Conservation (phyloP, 2,329 filamentous ascomycete species). For the Hymenoscyphus albidus region DNA sequence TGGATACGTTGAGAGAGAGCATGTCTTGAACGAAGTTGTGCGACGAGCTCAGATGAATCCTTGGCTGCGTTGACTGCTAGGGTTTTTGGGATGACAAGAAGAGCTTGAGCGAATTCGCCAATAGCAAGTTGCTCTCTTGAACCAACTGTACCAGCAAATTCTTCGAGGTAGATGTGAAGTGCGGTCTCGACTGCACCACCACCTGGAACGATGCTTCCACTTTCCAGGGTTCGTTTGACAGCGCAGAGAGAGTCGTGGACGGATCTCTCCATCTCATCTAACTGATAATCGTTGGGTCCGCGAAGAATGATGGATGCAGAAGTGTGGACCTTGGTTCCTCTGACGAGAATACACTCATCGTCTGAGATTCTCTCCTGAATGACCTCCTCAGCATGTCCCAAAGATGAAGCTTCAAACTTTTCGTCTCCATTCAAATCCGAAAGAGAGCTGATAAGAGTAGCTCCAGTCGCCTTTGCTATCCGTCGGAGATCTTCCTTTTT, state of each 20-base stretch:
- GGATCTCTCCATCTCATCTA: slow-evolving; percentile 99
- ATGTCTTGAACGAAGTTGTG: slow-evolving; percentile 90
- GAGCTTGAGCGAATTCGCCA: slow-evolving; percentile 91
- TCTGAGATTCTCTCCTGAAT: slow-evolving; percentile 98
- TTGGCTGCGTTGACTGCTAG: slow-evolving; percentile 96
- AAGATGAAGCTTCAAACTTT: slow-evolving; percentile 84
- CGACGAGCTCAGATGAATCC: slow-evolving; percentile 90
- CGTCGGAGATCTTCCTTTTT: slow-evolving; percentile 98
- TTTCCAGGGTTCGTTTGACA: slow-evolving; percentile 95
- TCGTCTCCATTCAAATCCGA: slow-evolving; percentile 98
- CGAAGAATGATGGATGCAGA: slow-evolving; percentile 95
- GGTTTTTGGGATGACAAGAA: slow-evolving; percentile 93
- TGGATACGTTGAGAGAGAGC: slow-evolving; percentile 89
- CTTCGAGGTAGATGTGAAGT: slow-evolving; percentile 97
- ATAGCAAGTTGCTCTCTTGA: slow-evolving; percentile 97
- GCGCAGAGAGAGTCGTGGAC: slow-evolving; percentile 95
- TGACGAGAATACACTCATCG: slow-evolving; percentile 95
- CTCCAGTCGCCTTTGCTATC: slow-evolving; percentile 93
- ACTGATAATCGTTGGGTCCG: slow-evolving; percentile 90
- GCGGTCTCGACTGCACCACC: slow-evolving; percentile 98
- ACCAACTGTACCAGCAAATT: slow-evolving; percentile 95
- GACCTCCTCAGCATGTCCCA: slow-evolving; percentile 92
- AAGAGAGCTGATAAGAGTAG: slow-evolving; percentile 85
- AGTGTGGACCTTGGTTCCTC: slow-evolving; percentile 90
- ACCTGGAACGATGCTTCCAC: slow-evolving; percentile 92